phyloP scores from a whole-genome alignment of 2,329 filamentous ascomycete genomes.

The Coleophoma eucalyptorum region DNA sequence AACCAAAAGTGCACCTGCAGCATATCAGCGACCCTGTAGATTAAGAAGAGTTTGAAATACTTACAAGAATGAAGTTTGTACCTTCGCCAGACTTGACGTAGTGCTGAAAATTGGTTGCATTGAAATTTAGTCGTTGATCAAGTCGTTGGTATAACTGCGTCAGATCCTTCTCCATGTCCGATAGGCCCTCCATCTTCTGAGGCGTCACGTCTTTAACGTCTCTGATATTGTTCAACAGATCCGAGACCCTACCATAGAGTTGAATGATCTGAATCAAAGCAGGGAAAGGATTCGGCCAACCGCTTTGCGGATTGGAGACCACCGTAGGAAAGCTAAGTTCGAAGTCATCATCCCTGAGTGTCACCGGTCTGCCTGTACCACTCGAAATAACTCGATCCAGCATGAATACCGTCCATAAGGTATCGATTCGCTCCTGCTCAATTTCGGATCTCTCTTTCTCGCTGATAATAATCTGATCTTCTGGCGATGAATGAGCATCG shows the following conservation, averaged over 20 bases:
- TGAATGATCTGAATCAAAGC: slow-evolving; percentile 80
- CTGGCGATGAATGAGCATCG: slow-evolving; percentile 34
- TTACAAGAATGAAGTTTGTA: slow-evolving; percentile 80
- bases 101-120: slow-evolving; percentile 79
- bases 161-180: slow-evolving; percentile 76
- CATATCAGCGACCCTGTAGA: slow-evolving; percentile 75
- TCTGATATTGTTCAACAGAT: slow-evolving; percentile 78
- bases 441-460: slow-evolving; percentile 58
- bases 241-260: slow-evolving; percentile 79
- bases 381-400: slow-evolving; percentile 85
- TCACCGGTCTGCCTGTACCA: slow-evolving; percentile 80
- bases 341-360: slow-evolving; percentile 79
- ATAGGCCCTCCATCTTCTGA: slow-evolving; percentile 68
- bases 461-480: slow-evolving; percentile 22
- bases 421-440: slow-evolving; percentile 80
- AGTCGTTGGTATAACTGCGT: slow-evolving; percentile 70
- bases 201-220: slow-evolving; percentile 69
- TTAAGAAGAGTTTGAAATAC: slow-evolving; percentile 75
- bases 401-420: slow-evolving; percentile 88
- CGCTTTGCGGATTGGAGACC: slow-evolving; percentile 48
- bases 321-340: slow-evolving; percentile 67
- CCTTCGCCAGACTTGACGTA: slow-evolving; percentile 79
- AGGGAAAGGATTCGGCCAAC: slow-evolving; percentile 76
- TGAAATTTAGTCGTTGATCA: slow-evolving; percentile 74
- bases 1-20: slow-evolving; percentile 80